phyloP scores from a whole-genome alignment of 176 grass and related monocot species.

The Triticum timopheevii region DNA sequence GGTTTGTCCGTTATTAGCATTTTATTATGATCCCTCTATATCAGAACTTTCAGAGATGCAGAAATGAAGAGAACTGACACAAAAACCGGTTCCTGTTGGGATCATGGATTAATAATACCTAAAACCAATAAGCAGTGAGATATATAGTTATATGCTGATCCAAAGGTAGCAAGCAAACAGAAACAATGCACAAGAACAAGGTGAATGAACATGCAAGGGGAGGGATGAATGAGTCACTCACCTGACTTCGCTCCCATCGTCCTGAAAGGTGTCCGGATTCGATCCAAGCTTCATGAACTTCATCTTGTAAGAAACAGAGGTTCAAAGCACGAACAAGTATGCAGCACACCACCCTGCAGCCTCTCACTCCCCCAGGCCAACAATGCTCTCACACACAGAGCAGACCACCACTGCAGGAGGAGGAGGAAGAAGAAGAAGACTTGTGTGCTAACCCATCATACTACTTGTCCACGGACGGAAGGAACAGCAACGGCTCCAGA shows the following conservation, averaged over 20 bases:
- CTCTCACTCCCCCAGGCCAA: conserved; percentile 14
- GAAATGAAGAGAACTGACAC: background rate
- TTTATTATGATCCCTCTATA: background rate
- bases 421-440: background rate
- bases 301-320: conserved; percentile 46
- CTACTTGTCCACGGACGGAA: background rate
- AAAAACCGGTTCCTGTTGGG: background rate
- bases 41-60: background rate
- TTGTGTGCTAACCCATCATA: conserved; percentile 8
- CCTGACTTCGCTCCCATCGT: conserved; percentile 77
- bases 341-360: background rate
- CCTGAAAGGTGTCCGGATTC: conserved; percentile 89
- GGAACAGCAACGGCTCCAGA: conserved; percentile 14
- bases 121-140: background rate
- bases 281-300: conserved; percentile 99
- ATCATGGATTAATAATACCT: background rate
- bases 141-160: background rate
- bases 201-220: conserved; percentile 25
- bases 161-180: background rate
- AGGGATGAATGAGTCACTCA: conserved; percentile 14
- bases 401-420: background rate
- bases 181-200: conserved; percentile 14
- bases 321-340: background rate
- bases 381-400: background rate
- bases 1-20: background rate